Conservation (phyloP, 2,329 filamentous ascomycete species). For the Incumbomyces delicatus region DNA sequence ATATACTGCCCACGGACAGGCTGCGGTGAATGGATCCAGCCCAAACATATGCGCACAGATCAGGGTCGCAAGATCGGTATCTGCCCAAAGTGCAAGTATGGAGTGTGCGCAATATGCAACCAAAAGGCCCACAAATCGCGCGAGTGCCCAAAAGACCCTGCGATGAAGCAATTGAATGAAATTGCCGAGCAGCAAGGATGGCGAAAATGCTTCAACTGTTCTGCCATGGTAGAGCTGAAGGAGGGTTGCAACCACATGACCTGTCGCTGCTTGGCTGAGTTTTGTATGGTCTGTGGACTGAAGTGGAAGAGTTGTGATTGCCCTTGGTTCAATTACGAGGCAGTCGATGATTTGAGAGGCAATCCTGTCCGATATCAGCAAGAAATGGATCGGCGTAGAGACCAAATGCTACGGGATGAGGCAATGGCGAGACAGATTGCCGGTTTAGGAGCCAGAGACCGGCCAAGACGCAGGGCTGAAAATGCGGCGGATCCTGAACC, state of each 20-base stretch:
- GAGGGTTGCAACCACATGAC: conserved; percentile 85
- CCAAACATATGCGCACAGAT: conserved; percentile 54
- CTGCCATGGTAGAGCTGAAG: conserved; percentile 64
- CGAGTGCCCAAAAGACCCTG: conserved; percentile 54
- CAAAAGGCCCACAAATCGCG: conserved; percentile 60
- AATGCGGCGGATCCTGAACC: conserved; percentile 7
- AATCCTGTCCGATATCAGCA: conserved; percentile 35
- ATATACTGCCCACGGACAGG: conserved; percentile 64
- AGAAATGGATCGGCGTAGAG: conserved; percentile 36
- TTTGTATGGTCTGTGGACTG: conserved; percentile 74
- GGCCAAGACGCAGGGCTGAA: conserved; percentile 14
- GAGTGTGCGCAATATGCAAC: conserved; percentile 66
- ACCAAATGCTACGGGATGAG: conserved; percentile 43
- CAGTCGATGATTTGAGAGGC: conserved; percentile 34
- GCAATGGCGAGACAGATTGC: conserved; percentile 44
- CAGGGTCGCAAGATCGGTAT: conserved; percentile 54
- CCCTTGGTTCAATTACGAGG: conserved; percentile 63
- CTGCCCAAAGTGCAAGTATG: conserved; percentile 62
- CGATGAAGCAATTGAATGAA: conserved; percentile 39
- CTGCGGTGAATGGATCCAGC: conserved; percentile 74
- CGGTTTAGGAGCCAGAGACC: conserved; percentile 27
- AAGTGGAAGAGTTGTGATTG: conserved; percentile 81
- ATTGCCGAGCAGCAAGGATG: conserved; percentile 63
- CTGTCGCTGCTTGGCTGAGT: conserved; percentile 73
- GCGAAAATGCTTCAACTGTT: conserved; percentile 72